Percentiles rank a stretch among this genome's conserved stretches.
phyloP scores from a whole-genome alignment of 2,329 filamentous ascomycete genomes.

The Xenosphaeropsis pyriputrescens region DNA sequence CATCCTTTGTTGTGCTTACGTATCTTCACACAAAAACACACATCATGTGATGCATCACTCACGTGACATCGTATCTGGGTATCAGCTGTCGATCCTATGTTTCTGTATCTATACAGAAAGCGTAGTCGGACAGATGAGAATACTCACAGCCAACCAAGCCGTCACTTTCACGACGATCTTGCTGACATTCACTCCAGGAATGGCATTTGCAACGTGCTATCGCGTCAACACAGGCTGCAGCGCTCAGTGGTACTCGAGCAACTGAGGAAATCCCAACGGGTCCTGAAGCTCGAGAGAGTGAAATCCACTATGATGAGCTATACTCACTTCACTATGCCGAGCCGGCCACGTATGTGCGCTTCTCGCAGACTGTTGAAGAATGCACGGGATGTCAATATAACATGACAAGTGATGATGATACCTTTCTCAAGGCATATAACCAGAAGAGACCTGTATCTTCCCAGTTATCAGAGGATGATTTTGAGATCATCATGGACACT shows the following conservation, averaged over 20 bases:
- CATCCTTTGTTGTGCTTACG: slow-evolving; percentile 8
- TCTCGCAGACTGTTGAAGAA: slow-evolving; percentile 96
- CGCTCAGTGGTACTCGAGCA: slow-evolving; percentile 31
- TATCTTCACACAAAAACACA: slow-evolving; percentile 8
- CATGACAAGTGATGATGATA: slow-evolving; percentile 83
- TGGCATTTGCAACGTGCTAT: slow-evolving; percentile 20
- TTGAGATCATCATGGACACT: slow-evolving; percentile 87
- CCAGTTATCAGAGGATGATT: slow-evolving; percentile 75
- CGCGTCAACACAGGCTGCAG: slow-evolving; percentile 7
- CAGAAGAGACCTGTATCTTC: slow-evolving; percentile 48
- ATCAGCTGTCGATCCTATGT: background rate
- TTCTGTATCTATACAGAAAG: background rate
- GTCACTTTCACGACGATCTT: background rate
- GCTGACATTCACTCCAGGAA: slow-evolving; percentile 13
- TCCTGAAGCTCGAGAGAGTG: slow-evolving; percentile 11
- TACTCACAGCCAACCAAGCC: too few relatives aligned
- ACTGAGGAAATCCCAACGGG: slow-evolving; percentile 34
- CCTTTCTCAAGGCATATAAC: slow-evolving; percentile 74
- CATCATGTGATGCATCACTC: slow-evolving; percentile 8
- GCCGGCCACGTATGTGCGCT: slow-evolving; percentile 88
- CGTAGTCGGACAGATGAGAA: too few relatives aligned
- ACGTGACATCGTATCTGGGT: background rate
- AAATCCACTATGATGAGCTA: slow-evolving; percentile 74
- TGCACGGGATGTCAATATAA: slow-evolving; percentile 84
- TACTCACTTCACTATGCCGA: slow-evolving; percentile 70